phyloP scores from a whole-genome alignment of 164 flowering plant genomes.

The Annona cherimola region DNA sequence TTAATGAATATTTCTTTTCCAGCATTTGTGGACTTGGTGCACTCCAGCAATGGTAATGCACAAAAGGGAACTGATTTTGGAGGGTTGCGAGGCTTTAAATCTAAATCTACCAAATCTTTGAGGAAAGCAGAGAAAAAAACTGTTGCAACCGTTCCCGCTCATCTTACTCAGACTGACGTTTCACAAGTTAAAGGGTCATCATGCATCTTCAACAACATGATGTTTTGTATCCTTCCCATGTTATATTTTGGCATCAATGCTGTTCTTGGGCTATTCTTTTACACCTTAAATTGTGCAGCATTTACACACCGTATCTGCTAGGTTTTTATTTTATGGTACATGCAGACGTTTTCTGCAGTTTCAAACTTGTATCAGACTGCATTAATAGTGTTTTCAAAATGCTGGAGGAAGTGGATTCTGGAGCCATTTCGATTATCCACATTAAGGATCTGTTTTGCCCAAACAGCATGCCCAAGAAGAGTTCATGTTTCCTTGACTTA shows the following conservation, averaged over 20 bases:
- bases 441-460: neutral
- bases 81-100: constrained; percentile 30
- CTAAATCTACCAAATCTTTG: constrained; percentile 37
- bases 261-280: neutral
- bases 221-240: constrained; percentile 76
- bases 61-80: constrained; percentile 44
- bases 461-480: neutral
- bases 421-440: neutral
- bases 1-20: constrained; percentile 9
- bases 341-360: neutral
- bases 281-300: neutral
- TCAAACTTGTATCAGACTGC: neutral
- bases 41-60: constrained; percentile 84
- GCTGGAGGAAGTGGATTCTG: neutral
- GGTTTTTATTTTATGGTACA: neutral
- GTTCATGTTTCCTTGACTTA: constrained; percentile 39
- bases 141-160: constrained; percentile 64
- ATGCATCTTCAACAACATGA: constrained; percentile 60
- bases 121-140: constrained; percentile 47
- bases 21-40: constrained; percentile 84
- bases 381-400: neutral
- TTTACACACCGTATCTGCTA: neutral
- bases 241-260: neutral
- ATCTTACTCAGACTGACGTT: constrained; percentile 73
- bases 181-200: constrained; percentile 61